phyloP scores from a whole-genome alignment of 139 green algal genomes.

The Zygnema cylindricum region DNA sequence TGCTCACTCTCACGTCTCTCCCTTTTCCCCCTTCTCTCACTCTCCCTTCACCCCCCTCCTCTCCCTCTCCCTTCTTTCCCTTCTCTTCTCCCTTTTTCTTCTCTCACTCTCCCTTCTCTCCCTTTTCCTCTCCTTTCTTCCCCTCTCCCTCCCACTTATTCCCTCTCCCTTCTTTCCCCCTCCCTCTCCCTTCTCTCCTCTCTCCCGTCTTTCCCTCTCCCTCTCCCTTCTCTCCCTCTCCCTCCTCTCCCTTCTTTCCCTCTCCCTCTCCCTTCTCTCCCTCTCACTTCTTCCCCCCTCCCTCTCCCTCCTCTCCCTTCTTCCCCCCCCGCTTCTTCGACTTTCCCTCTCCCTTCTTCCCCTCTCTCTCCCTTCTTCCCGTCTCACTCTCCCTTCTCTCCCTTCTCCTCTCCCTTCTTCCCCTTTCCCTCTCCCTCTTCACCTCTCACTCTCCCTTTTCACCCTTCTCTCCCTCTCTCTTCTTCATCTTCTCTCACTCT shows the following conservation, averaged over 20 bases:
- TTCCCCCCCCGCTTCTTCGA: not conserved
- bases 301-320: not conserved
- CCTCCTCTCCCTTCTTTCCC: not conserved
- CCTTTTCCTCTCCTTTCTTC: too few relatives aligned
- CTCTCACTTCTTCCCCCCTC: not conserved
- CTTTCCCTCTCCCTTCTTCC: not conserved
- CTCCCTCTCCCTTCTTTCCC: too few relatives aligned
- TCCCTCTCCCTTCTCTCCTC: not conserved
- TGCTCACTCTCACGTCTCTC: too few relatives aligned
- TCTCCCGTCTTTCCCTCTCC: not conserved
- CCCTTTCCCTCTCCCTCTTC: not conserved
- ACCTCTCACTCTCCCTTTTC: slow-evolving; percentile 17
- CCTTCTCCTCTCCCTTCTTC: not conserved
- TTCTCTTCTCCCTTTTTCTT: too few relatives aligned
- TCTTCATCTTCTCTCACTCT: slow-evolving; percentile 14
- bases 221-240: not conserved
- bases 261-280: not conserved
- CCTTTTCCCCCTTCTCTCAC: too few relatives aligned
- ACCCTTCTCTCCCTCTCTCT: slow-evolving; percentile 18
- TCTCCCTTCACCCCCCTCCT: too few relatives aligned
- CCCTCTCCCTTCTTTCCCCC: not conserved
- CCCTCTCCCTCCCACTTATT: slow-evolving; percentile 30
- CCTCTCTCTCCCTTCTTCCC: not conserved
- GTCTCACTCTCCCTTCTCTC: not conserved
- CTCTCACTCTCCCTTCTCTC: too few relatives aligned